Evolutionary conservation across 208 protist genomes (phyloP).

Genomic region (Acanthamoeba royreba): DNA sequence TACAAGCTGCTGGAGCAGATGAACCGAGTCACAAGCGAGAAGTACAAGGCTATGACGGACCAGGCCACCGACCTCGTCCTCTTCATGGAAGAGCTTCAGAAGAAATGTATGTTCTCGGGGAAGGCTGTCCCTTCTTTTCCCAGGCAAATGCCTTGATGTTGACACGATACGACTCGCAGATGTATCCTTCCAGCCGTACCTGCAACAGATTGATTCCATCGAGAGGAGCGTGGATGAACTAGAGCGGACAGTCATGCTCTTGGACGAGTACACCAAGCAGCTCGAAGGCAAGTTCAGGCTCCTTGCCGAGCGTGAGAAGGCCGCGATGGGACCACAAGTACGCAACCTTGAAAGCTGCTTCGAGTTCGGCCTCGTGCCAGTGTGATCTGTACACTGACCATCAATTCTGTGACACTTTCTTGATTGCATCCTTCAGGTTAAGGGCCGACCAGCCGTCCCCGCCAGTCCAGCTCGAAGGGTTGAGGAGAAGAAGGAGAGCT

Average conservation of each 20-base stretch:
- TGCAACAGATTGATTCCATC: conserved; percentile 15
- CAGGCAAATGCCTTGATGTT: background rate
- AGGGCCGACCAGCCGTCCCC: too few species aligned
- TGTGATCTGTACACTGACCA: too few species aligned
- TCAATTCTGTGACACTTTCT: too few species aligned
- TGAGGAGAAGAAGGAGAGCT: too few species aligned
- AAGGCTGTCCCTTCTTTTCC: background rate
- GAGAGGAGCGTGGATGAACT: conserved; percentile 24
- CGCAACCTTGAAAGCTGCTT: too few species aligned
- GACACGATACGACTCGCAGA: background rate
- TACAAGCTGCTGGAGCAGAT: conserved; percentile 44
- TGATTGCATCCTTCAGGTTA: too few species aligned
- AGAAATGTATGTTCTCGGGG: conserved; percentile 21
- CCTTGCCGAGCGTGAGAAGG: background rate
- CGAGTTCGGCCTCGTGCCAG: too few species aligned
- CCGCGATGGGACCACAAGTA: background rate
- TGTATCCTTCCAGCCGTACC: background rate
- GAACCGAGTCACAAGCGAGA: conserved; percentile 25
- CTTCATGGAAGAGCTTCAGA: conserved; percentile 42
- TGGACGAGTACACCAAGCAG: conserved; percentile 41
- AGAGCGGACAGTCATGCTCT: conserved; percentile 31
- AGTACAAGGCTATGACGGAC: conserved; percentile 36
- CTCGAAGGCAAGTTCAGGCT: conserved; percentile 34
- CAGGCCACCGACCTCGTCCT: conserved; percentile 31
- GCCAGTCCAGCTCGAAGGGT: too few species aligned